Percentiles rank a stretch among this genome's conserved stretches.
These are phyloP conservation scores for Psilocybe subaeruginosa DNA, from an alignment of 768 basidiomycete species.

Conservation along the genomic window DNA sequence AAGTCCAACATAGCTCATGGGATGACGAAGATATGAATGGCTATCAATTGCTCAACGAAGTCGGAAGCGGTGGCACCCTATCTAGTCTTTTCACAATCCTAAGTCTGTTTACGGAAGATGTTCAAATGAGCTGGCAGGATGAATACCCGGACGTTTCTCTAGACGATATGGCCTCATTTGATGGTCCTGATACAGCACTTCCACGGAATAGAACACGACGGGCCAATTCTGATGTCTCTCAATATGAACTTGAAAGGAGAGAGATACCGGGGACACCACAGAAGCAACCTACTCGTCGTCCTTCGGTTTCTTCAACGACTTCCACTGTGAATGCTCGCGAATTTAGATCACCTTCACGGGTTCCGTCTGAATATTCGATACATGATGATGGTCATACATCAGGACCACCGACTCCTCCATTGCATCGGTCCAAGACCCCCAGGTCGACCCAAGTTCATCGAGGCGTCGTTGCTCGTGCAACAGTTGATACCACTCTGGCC, in stretches of 20 bases:
- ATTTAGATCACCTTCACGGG: constrained; percentile 26
- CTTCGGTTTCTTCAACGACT: constrained; percentile 66
- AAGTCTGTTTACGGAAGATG: constrained; percentile 93
- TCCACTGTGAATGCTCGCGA: constrained; percentile 66
- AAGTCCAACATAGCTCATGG: constrained; percentile 59
- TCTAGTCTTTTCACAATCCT: constrained; percentile 97
- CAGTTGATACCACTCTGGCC: constrained; percentile 94
- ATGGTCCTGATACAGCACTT: constrained; percentile 22
- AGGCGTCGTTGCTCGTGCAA: constrained; percentile 89
- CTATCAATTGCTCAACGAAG: constrained; percentile 95
- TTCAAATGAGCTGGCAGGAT: constrained; percentile 91
- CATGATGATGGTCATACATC: constrained; percentile 27
- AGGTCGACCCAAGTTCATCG: constrained; percentile 48
- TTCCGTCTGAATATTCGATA: constrained; percentile 30
- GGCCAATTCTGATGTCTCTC: constrained; percentile 68
- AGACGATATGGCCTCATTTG: constrained; percentile 26
- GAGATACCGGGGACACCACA: constrained; percentile 12
- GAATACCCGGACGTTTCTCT: constrained; percentile 39
- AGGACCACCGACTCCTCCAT: constrained; percentile 22
- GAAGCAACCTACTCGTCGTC: constrained; percentile 39
- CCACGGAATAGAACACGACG: constrained; percentile 32
- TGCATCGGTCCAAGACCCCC: constrained; percentile 12
- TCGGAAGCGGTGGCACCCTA: constrained; percentile 92
- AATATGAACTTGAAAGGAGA: constrained; percentile 47
- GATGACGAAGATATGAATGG: constrained; percentile 92